Conservation (phyloP, 2,329 filamentous ascomycete genomes). For the Fusarium sp. region DNA sequence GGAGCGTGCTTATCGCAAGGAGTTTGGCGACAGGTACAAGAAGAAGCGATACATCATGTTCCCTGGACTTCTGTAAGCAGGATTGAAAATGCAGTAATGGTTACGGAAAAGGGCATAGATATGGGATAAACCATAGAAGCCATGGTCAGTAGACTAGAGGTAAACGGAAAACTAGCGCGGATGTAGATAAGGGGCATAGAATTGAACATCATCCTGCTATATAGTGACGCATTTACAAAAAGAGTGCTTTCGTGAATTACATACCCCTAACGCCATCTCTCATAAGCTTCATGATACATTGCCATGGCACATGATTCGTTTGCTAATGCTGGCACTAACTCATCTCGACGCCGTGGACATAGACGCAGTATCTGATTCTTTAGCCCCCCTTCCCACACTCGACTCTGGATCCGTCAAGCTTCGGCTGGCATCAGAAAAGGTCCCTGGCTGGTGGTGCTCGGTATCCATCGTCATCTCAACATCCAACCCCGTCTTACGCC, state of each 20-base stretch:
- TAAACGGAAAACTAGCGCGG: constrained; percentile 14
- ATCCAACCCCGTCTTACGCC: constrained; percentile 28
- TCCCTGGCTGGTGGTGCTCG: constrained; percentile 42
- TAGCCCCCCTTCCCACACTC: constrained; percentile 53
- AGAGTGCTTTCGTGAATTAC: constrained; percentile 7
- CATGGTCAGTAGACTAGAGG: not conserved
- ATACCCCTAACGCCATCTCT: constrained; percentile 13
- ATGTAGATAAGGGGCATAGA: constrained; percentile 22
- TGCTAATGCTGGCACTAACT: not conserved
- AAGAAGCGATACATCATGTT: constrained; percentile 90
- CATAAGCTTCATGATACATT: constrained; percentile 11
- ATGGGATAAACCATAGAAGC: not conserved
- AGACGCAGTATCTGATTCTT: constrained; percentile 58
- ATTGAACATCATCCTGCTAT: constrained; percentile 9
- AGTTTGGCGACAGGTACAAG: constrained; percentile 95
- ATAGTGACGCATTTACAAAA: constrained; percentile 3
- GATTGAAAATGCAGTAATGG: too few species aligned
- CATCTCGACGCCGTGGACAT: constrained; percentile 53
- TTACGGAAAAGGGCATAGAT: not conserved
- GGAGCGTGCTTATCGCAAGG: constrained; percentile 89
- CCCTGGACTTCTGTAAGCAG: constrained; percentile 78
- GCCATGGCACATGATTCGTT: constrained; percentile 16
- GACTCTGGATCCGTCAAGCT: constrained; percentile 58
- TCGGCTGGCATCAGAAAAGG: constrained; percentile 57
- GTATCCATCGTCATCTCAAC: constrained; percentile 46